phyloP scores from a whole-genome alignment of 2,329 filamentous ascomycete species.

The Xylaria sp. region DNA sequence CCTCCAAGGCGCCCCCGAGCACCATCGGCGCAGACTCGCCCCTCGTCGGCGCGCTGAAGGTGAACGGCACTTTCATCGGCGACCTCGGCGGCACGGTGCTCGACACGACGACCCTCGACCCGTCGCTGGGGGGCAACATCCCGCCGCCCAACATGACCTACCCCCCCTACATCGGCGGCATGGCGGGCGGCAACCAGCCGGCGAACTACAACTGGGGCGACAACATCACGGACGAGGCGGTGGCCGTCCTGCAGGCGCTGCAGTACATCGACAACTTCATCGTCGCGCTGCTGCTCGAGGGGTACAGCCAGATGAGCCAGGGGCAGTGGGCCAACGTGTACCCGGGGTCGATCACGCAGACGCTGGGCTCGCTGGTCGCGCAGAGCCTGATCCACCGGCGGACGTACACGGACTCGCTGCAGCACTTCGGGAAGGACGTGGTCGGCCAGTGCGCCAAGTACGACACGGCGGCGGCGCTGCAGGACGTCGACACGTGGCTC shows the following conservation, averaged over 20 bases:
- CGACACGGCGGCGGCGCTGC: conserved; percentile 35
- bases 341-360: conserved; percentile 50
- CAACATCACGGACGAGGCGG: conserved; percentile 47
- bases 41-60: conserved; percentile 51
- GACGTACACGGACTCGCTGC: conserved; percentile 51
- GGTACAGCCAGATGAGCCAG: conserved; percentile 44
- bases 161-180: conserved; percentile 46
- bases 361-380: conserved; percentile 50
- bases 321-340: conserved; percentile 50
- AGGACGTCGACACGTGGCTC: conserved; percentile 48
- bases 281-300: conserved; percentile 49
- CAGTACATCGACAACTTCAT: conserved; percentile 52
- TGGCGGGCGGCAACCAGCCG: conserved; percentile 52
- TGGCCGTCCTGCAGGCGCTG: conserved; percentile 46
- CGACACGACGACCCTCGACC: conserved; percentile 45
- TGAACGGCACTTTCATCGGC: conserved; percentile 49
- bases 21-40: conserved; percentile 51
- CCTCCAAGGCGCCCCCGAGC: conserved; percentile 50
- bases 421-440: conserved; percentile 49
- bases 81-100: conserved; percentile 47
- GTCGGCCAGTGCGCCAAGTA: conserved; percentile 46
- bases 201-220: conserved; percentile 50
- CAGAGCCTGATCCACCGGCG: conserved; percentile 53
- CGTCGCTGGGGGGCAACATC: conserved; percentile 42
- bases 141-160: conserved; percentile 46